Evolutionary conservation across 2,329 filamentous ascomycete species (phyloP), one percentile per base, ranked within the genome.

Genomic region (Pyrenophora seminiperda): DNA sequence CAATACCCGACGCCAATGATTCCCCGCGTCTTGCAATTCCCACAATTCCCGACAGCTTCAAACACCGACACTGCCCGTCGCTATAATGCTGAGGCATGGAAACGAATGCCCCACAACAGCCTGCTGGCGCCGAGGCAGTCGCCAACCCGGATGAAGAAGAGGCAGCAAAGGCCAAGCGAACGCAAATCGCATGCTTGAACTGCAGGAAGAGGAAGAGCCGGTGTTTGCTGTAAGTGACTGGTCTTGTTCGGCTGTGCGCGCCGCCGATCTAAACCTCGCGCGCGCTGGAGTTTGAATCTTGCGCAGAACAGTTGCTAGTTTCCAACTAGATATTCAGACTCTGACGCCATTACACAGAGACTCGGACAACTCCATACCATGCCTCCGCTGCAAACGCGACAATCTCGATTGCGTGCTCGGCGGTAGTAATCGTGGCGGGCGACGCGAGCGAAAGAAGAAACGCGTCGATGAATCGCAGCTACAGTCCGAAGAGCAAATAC

Each of bases 351-450:
- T 14, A 32, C 47, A 29, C 47, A 74, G 71, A 73, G 79, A 75
- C 71, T 80, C 68, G 68, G 74, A 72, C 68, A 79, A 65, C 68
- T 77, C 66, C 63, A 78, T 74, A 20, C 83, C 83, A 19, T 85
- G 83, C 58, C 77, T 81, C 42, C 74, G 83, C 46, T 85, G 83
- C 68, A 77, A 81, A 54, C 78, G 79, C 58, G 81, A 84, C 55
- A 75, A 77, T 48, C 79, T 81, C 43, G 81, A 84, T 53, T 85
- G 83, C 64, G 76, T 85, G 9, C 76, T 85, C 15, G 82, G 81
- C 6, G 79, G 79, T 36, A 83, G 81, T 39, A 84, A 84, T 62
- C 79, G 82, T 46, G 83, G 83, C 37, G 83, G 83, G 11, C 76
- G 81, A 47, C 77, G 83, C 38, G 77, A 84, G 49, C 78, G 82